A percentile compares a stretch with the other conserved stretches of the same genome.
Conservation (phyloP, 2,329 filamentous ascomycete genomes). For the Boeremia lycopersici region DNA sequence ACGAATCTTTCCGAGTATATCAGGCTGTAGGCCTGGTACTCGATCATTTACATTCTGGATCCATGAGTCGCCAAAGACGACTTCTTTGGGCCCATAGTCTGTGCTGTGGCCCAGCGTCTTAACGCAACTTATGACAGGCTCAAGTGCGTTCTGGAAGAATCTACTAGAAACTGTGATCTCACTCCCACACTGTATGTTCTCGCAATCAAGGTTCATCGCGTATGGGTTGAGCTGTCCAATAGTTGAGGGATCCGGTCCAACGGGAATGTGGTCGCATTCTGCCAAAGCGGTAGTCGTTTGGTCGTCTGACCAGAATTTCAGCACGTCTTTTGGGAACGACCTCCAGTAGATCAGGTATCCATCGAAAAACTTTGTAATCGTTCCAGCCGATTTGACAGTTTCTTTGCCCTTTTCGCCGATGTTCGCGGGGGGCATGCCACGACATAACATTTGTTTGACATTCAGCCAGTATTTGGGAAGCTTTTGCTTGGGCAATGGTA, state of each 20-base stretch:
- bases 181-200: not conserved
- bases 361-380: not conserved
- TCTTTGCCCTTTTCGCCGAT: not conserved
- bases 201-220: not conserved
- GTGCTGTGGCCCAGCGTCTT: not conserved
- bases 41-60: not conserved
- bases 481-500: too few species aligned
- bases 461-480: not conserved
- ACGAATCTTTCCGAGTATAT: not conserved
- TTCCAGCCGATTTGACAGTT: not conserved
- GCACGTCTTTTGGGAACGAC: not conserved
- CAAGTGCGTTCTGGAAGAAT: not conserved
- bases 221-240: not conserved
- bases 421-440: not conserved
- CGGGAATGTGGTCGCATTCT: not conserved
- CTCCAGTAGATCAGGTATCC: not conserved
- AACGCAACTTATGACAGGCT: not conserved
- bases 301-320: not conserved
- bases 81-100: not conserved
- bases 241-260: not conserved
- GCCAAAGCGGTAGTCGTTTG: not conserved
- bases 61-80: not conserved
- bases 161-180: not conserved
- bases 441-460: not conserved
- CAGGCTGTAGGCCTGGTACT: not conserved